These are phyloP conservation scores for Alternaria longipes DNA, from an alignment of 2,329 filamentous ascomycete species.

Conservation along the genomic window DNA sequence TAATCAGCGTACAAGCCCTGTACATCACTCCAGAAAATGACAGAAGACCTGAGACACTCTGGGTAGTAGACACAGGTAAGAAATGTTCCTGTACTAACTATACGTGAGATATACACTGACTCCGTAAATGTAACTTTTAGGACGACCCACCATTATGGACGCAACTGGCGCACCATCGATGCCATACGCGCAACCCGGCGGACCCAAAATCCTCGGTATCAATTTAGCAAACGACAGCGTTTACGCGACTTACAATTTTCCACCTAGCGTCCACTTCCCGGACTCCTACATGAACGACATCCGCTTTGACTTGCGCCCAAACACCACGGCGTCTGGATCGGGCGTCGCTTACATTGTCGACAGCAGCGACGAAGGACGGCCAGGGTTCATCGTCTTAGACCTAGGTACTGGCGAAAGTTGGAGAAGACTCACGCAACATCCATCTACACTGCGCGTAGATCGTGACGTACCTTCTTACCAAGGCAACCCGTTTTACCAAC, in stretches of 20 bases:
- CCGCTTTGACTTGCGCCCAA: constrained; percentile 59
- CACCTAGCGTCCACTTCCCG: constrained; percentile 54
- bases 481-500: constrained; percentile 57
- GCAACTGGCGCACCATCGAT: constrained; percentile 42
- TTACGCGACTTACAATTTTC: constrained; percentile 61
- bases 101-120: no score
- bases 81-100: no score
- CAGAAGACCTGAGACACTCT: constrained; percentile 47
- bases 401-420: constrained; percentile 59
- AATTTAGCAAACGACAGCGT: constrained; percentile 56
- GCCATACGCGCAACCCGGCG: constrained; percentile 52
- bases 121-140: no score
- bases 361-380: constrained; percentile 56
- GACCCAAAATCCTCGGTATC: constrained; percentile 62
- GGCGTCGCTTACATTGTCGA: constrained; percentile 64
- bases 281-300: constrained; percentile 63
- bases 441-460: constrained; percentile 47
- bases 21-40: constrained; percentile 57
- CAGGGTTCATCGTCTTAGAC: constrained; percentile 61
- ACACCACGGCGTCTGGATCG: constrained; percentile 52
- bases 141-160: constrained; percentile 50
- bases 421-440: constrained; percentile 56
- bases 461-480: constrained; percentile 58
- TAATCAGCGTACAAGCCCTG: constrained; percentile 62
- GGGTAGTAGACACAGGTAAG: constrained; percentile 60